Percentiles rank a stretch among this genome's conserved stretches.
Conservation (phyloP, 1,139 yeast species). For the Waltiozyma sp. region DNA sequence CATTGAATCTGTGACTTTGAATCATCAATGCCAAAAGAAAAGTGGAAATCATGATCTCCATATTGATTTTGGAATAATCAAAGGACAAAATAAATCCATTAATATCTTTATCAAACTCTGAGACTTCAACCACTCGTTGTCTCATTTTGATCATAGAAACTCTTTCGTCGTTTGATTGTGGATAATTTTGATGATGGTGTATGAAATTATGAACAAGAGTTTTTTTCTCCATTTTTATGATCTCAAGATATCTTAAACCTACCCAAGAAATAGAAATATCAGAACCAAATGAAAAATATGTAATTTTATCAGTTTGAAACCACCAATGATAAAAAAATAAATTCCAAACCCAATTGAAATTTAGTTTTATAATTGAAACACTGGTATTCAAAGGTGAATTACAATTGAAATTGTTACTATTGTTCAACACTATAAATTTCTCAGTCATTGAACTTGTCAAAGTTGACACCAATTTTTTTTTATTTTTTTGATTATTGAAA, state of each 20-base stretch:
- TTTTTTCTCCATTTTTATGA: slow-evolving; percentile 6
- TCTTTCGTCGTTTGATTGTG: not conserved
- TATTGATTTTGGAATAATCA: slow-evolving; percentile 13
- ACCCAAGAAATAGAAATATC: slow-evolving; percentile 12
- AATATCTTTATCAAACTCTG: slow-evolving; percentile 5
- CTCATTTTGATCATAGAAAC: slow-evolving; percentile 4
- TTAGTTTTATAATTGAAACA: slow-evolving; percentile 12
- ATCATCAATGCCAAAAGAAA: slow-evolving; percentile 10
- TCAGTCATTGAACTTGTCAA: slow-evolving; percentile 7
- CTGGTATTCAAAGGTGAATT: slow-evolving; percentile 11
- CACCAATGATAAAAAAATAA: not conserved
- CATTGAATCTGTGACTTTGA: slow-evolving; percentile 2
- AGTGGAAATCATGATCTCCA: slow-evolving; percentile 15
- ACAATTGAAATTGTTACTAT: not conserved
- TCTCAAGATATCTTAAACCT: slow-evolving; percentile 12
- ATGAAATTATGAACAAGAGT: not conserved
- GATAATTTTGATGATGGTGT: not conserved
- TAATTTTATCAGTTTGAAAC: slow-evolving; percentile 1
- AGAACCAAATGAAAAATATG: slow-evolving; percentile 11
- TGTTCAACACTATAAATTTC: slow-evolving; percentile 11
- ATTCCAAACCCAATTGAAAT: slow-evolving; percentile 1
- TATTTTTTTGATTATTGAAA: slow-evolving; percentile 4
- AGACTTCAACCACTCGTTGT: slow-evolving; percentile 11
- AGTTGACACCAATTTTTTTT: slow-evolving; percentile 8
- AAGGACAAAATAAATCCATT: slow-evolving; percentile 8